Evolutionary conservation across 805 yeast genomes (phyloP).

Genomic region (Candida oleophila): DNA sequence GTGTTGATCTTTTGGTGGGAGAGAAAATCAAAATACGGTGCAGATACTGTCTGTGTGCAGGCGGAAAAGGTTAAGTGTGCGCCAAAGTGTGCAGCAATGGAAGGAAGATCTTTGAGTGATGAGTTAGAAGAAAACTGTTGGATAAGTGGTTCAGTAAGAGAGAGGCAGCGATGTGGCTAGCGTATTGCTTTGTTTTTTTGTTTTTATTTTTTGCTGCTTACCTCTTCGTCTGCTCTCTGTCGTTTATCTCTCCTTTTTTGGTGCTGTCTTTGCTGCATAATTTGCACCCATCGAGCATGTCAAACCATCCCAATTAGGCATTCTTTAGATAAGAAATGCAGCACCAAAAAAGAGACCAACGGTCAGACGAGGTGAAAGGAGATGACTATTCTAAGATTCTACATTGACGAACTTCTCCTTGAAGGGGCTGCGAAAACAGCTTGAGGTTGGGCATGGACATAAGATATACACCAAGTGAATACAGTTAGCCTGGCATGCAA

Average conservation of each 20-base stretch:
- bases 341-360: not conserved
- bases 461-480: no score
- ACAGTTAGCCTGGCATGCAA: no score
- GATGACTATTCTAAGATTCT: no score
- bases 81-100: not conserved
- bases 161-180: no score
- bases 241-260: not conserved
- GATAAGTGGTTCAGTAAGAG: no score
- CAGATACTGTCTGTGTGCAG: not conserved
- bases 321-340: not conserved
- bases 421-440: no score
- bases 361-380: no score
- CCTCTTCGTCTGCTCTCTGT: not conserved
- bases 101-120: no score
- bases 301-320: not conserved
- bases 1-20: not conserved
- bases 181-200: not conserved
- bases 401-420: no score
- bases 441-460: no score
- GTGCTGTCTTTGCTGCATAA: not conserved
- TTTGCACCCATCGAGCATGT: not conserved
- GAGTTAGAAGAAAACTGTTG: no score
- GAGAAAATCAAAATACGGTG: not conserved
- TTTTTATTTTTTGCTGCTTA: not conserved
- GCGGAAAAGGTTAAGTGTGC: not conserved